phyloP scores from a whole-genome alignment of 768 basidiomycete species.

The Pleurotus ostreatus region DNA sequence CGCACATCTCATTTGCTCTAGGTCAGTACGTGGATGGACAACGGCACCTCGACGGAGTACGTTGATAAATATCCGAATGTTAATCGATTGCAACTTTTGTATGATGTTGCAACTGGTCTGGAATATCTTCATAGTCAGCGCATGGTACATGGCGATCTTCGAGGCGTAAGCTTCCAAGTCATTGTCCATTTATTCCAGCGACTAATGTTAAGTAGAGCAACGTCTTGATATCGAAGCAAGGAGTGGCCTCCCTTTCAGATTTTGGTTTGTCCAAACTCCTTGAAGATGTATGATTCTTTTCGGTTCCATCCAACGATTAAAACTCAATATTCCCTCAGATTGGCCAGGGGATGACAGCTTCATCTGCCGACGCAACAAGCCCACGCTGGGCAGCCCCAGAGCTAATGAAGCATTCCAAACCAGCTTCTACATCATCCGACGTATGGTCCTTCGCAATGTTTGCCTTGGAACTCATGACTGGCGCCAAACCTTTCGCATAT shows the following conservation, averaged over 20 bases:
- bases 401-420: conserved; percentile 25
- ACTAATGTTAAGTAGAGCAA: conserved; percentile 30
- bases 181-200: not conserved
- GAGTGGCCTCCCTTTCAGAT: conserved; percentile 37
- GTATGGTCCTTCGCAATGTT: conserved; percentile 49
- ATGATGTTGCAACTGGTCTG: conserved; percentile 35
- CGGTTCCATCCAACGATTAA: no score
- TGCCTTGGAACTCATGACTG: conserved; percentile 42
- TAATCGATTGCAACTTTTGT: conserved; percentile 33
- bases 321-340: conserved; percentile 16
- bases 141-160: conserved; percentile 39
- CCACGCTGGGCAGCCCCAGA: conserved; percentile 41
- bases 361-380: conserved; percentile 20
- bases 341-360: conserved; percentile 20
- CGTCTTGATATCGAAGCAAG: conserved; percentile 35
- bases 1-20: not conserved
- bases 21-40: conserved; percentile 45
- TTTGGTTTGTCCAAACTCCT: conserved; percentile 40
- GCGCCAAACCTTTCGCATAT: conserved; percentile 10
- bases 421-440: conserved; percentile 34
- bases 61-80: conserved; percentile 23
- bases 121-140: conserved; percentile 34
- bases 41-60: conserved; percentile 35
- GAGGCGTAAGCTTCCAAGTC: conserved; percentile 25
- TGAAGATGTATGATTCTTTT: no score